These are phyloP conservation scores for Iris pallida DNA, from an alignment of 116 monocot species.

Conservation along the genomic window DNA sequence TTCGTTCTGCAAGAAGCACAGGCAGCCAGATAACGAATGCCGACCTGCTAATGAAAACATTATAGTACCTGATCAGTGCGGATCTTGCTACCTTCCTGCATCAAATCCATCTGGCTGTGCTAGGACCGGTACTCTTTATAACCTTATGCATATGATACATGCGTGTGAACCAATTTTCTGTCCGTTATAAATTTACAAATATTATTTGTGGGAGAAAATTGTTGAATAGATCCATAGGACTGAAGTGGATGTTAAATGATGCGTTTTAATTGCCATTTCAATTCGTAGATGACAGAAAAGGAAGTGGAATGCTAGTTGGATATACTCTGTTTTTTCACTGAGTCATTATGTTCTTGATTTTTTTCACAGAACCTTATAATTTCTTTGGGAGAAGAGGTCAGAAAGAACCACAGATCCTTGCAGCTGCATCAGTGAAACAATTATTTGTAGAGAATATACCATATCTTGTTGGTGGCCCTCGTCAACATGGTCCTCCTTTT, in stretches of 20 bases:
- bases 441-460: slow-evolving; percentile 79
- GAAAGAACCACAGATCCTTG: slow-evolving; percentile 71
- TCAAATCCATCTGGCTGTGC: slow-evolving; percentile 83
- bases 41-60: slow-evolving; percentile 33
- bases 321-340: no score
- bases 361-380: slow-evolving; percentile 69
- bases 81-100: slow-evolving; percentile 28
- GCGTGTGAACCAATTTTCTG: no score
- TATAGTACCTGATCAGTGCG: slow-evolving; percentile 21
- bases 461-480: slow-evolving; percentile 63
- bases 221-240: no score
- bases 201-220: no score
- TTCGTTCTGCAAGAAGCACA: slow-evolving; percentile 93
- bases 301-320: no score
- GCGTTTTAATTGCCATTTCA: no score
- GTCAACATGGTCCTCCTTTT: slow-evolving; percentile 39
- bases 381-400: slow-evolving; percentile 71
- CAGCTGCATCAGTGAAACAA: slow-evolving; percentile 73
- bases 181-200: no score
- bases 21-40: slow-evolving; percentile 57
- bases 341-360: no score
- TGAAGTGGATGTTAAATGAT: no score
- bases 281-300: no score
- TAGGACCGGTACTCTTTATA: slow-evolving; percentile 51
- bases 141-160: neutral